A percentile compares a stretch with the other conserved stretches of the same genome.
phyloP scores from a whole-genome alignment of 2,329 filamentous ascomycete genomes.

The Hypocrella siamensis region DNA sequence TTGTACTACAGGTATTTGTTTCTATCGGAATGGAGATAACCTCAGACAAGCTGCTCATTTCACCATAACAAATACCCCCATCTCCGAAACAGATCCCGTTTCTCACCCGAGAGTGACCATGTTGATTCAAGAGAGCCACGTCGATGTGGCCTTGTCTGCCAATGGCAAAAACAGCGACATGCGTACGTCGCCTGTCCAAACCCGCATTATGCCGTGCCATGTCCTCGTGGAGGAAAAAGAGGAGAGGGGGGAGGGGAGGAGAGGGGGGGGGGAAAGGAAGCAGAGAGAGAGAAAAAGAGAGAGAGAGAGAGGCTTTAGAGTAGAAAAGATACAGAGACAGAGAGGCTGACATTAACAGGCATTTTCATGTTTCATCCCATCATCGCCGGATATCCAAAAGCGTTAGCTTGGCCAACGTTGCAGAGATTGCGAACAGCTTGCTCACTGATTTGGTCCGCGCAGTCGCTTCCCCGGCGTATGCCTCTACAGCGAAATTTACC shows the following conservation, averaged over 20 bases:
- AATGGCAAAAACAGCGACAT: slow-evolving; percentile 38
- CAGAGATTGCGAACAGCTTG: background rate
- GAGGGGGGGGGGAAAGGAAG: too few species aligned
- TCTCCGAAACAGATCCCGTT: background rate
- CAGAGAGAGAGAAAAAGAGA: too few species aligned
- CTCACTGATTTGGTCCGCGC: too few species aligned
- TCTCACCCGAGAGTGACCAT: slow-evolving; percentile 15
- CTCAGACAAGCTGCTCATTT: too few species aligned
- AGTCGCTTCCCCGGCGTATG: slow-evolving; percentile 70
- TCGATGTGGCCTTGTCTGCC: slow-evolving; percentile 32
- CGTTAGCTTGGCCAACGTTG: slow-evolving; percentile 28
- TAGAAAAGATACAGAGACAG: too few species aligned
- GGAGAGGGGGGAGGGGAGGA: too few species aligned
- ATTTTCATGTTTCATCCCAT: slow-evolving; percentile 81
- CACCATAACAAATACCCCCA: background rate
- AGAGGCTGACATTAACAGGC: slow-evolving; percentile 33
- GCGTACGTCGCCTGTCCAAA: slow-evolving; percentile 20
- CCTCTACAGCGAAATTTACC: slow-evolving; percentile 89
- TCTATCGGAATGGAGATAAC: too few species aligned
- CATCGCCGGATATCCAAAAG: slow-evolving; percentile 73
- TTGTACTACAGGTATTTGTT: too few species aligned
- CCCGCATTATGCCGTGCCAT: background rate
- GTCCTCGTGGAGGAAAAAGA: too few species aligned
- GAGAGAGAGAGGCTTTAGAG: too few species aligned
- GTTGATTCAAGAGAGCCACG: slow-evolving; percentile 37